phyloP scores from a whole-genome alignment of 2,329 filamentous ascomycete species.

The Arthroderma uncinatum region DNA sequence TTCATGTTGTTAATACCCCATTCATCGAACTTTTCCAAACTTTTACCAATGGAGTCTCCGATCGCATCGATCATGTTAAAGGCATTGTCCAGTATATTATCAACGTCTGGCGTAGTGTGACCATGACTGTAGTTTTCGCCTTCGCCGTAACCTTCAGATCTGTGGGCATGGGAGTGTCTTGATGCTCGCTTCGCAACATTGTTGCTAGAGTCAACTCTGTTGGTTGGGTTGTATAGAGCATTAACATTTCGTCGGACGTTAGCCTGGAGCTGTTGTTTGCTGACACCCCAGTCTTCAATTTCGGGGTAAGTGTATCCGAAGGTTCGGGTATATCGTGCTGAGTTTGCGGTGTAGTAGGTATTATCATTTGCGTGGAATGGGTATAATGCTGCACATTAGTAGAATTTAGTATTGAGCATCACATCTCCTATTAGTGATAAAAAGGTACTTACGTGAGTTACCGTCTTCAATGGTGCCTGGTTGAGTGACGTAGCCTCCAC shows the following conservation, averaged over 20 bases:
- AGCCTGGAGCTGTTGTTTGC: conserved; percentile 25
- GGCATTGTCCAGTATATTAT: conserved; percentile 8
- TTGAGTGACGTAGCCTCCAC: conserved; percentile 50
- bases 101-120: conserved; percentile 14
- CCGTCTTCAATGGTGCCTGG: conserved; percentile 45
- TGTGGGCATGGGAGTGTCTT: conserved; percentile 10
- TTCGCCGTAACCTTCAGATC: conserved; percentile 4
- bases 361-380: conserved; percentile 53
- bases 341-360: conserved; percentile 57
- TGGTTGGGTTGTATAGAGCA: conserved; percentile 42
- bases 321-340: conserved; percentile 45
- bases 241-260: conserved; percentile 48
- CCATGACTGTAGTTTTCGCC: not conserved
- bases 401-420: not conserved
- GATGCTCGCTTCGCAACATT: conserved; percentile 21
- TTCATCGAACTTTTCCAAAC: conserved; percentile 13
- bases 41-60: conserved; percentile 12
- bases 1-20: conserved; percentile 23
- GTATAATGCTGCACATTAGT: conserved; percentile 38
- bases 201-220: too few relatives aligned
- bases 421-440: not conserved
- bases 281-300: conserved; percentile 36
- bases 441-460: conserved; percentile 34
- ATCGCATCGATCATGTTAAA: conserved; percentile 12
- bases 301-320: conserved; percentile 72